Evolutionary conservation across 306 rosid species (phyloP).

Genomic region (Trifolium dubium): DNA sequence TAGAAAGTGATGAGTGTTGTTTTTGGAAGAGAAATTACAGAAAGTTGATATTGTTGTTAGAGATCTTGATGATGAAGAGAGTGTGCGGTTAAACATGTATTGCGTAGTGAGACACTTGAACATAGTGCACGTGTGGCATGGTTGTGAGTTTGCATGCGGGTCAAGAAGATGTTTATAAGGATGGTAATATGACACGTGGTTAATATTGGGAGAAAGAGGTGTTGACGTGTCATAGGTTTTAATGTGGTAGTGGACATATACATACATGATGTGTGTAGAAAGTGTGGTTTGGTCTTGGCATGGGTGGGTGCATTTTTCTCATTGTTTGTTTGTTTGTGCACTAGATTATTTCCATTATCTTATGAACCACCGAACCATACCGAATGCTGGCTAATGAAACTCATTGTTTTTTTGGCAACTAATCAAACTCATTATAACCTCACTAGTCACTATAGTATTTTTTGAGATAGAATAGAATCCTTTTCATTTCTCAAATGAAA

Average conservation of each 20-base stretch:
- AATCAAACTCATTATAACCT: too few relatives aligned
- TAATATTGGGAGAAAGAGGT: slow-evolving; percentile 40
- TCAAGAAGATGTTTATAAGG: not conserved
- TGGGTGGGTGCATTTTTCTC: too few relatives aligned
- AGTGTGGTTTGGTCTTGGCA: too few relatives aligned
- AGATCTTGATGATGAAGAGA: slow-evolving; percentile 38
- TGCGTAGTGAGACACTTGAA: slow-evolving; percentile 17
- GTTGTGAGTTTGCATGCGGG: not conserved
- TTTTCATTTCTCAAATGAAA: too few relatives aligned
- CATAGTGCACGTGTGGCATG: slow-evolving; percentile 18
- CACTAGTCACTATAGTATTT: too few relatives aligned
- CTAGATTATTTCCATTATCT: too few relatives aligned
- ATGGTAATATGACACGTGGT: slow-evolving; percentile 36
- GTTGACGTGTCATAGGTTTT: slow-evolving; percentile 28
- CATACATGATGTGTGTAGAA: too few relatives aligned
- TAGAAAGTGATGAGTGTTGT: slow-evolving; percentile 2
- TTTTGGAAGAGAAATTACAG: slow-evolving; percentile 15
- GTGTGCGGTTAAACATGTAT: not conserved
- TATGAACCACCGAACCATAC: too few relatives aligned
- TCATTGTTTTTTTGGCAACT: too few relatives aligned
- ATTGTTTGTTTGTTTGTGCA: too few relatives aligned
- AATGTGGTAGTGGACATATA: not conserved
- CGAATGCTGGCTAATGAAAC: too few relatives aligned
- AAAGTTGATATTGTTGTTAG: slow-evolving; percentile 1
- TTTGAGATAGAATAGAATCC: too few relatives aligned